These are phyloP conservation scores for Hypericum androsaemum DNA, from an alignment of 345 rosid genomes.

Conservation along the genomic window DNA sequence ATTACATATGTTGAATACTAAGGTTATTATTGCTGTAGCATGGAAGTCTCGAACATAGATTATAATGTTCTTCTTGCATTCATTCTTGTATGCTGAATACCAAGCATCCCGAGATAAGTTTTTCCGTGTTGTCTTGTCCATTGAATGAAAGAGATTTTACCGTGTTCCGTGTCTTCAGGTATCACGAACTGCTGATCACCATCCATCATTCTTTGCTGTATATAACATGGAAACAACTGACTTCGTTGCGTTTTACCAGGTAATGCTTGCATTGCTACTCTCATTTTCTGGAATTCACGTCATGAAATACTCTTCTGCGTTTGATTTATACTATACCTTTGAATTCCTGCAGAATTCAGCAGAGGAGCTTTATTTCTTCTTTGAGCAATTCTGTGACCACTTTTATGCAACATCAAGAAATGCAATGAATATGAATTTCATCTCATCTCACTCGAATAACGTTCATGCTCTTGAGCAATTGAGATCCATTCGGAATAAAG, in stretches of 20 bases:
- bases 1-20: no score
- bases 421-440: conserved; percentile 58
- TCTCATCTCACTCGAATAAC: conserved; percentile 80
- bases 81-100: no score
- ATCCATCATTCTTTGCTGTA: conserved; percentile 80
- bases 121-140: no score
- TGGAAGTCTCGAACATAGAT: no score
- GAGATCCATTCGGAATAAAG: conserved; percentile 50
- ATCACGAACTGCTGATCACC: conserved; percentile 59
- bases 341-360: conserved; percentile 62
- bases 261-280: conserved; percentile 17
- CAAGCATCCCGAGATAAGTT: no score
- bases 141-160: conserved; percentile 1
- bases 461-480: conserved; percentile 71
- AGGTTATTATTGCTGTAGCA: no score
- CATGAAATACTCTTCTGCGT: conserved; percentile 1
- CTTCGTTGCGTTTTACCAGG: conserved; percentile 91
- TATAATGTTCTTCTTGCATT: no score
- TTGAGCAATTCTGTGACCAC: conserved; percentile 76
- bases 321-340: conserved; percentile 10
- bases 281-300: not conserved
- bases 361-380: conserved; percentile 69
- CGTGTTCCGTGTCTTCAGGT: conserved; percentile 33
- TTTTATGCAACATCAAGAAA: conserved; percentile 59
- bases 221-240: conserved; percentile 98